Conservation (phyloP, 768 basidiomycete species). For the Agaricus subrufescens region DNA sequence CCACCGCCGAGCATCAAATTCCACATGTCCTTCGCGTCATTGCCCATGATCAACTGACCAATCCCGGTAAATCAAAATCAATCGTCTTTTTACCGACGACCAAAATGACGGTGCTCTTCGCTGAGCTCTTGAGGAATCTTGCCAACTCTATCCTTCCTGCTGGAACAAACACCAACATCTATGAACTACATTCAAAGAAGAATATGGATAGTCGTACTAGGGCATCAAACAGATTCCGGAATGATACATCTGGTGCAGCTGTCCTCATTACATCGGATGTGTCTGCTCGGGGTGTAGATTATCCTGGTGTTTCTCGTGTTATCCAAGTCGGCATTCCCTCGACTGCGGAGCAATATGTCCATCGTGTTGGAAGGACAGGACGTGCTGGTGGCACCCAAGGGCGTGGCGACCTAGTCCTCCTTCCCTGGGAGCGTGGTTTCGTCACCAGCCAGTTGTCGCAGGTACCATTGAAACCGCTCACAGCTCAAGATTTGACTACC, state of each 20-base stretch:
- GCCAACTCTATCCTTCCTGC: constrained; percentile 41
- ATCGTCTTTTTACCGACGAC: constrained; percentile 86
- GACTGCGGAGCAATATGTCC: constrained; percentile 69
- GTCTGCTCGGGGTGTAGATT: constrained; percentile 86
- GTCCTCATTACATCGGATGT: constrained; percentile 85
- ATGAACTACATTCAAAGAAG: constrained; percentile 82
- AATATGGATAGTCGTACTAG: constrained; percentile 51
- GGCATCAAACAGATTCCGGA: constrained; percentile 59
- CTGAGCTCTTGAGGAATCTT: constrained; percentile 55
- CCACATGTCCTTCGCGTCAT: constrained; percentile 77
- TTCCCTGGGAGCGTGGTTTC: constrained; percentile 77
- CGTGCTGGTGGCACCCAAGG: constrained; percentile 52
- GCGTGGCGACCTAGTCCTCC: constrained; percentile 74
- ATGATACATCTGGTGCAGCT: constrained; percentile 43
- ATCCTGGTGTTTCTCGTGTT: constrained; percentile 83
- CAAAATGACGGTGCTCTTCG: constrained; percentile 76
- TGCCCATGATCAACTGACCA: constrained; percentile 80
- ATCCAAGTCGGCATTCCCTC: constrained; percentile 86
- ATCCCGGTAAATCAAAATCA: constrained; percentile 63
- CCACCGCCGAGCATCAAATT: constrained; percentile 60
- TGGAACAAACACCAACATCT: constrained; percentile 46
- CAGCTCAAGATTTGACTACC: constrained; percentile 38
- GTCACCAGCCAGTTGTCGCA: constrained; percentile 54
- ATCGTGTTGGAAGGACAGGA: constrained; percentile 83
- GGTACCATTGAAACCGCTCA: constrained; percentile 65